phyloP scores from a whole-genome alignment of 371 early-diverging fungal genomes.

The Mortierella sp. region DNA sequence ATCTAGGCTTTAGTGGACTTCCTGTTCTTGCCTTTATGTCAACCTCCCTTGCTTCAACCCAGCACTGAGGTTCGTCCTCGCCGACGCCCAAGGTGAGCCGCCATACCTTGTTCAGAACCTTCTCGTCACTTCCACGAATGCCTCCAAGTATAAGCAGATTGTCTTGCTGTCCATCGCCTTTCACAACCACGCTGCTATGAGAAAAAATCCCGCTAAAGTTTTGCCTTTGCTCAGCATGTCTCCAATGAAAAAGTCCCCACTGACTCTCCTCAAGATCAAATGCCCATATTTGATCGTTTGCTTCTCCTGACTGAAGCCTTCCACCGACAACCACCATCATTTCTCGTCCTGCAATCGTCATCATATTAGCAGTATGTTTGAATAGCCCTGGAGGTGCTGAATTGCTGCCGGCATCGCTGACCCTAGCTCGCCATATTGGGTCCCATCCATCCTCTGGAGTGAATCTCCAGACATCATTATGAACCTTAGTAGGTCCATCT shows the following conservation, averaged over 20 bases:
- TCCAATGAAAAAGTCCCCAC: slow-evolving; percentile 39
- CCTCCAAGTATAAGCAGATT: slow-evolving; percentile 44
- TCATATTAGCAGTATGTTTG: slow-evolving; percentile 51
- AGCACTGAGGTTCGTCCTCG: slow-evolving; percentile 16
- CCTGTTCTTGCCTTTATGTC: slow-evolving; percentile 11
- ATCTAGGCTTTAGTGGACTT: slow-evolving; percentile 26
- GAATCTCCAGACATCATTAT: slow-evolving; percentile 54
- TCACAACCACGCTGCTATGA: slow-evolving; percentile 39
- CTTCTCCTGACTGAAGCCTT: slow-evolving; percentile 32
- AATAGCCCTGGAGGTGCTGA: slow-evolving; percentile 34
- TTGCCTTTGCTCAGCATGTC: neutral
- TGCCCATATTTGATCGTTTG: slow-evolving; percentile 40
- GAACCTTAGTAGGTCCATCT: slow-evolving; percentile 54
- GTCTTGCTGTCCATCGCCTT: slow-evolving; percentile 4
- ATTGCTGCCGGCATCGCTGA: slow-evolving; percentile 11
- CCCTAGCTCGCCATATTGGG: slow-evolving; percentile 36
- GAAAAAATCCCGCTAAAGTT: slow-evolving; percentile 34
- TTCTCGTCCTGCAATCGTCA: slow-evolving; percentile 40
- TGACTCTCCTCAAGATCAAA: slow-evolving; percentile 46
- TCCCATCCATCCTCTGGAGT: slow-evolving; percentile 34
- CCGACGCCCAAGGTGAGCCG: slow-evolving; percentile 20
- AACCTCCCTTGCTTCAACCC: slow-evolving; percentile 19
- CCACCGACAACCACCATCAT: slow-evolving; percentile 55
- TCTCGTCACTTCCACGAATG: slow-evolving; percentile 35
- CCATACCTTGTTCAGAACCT: slow-evolving; percentile 31